Evolutionary conservation across 805 yeast species (phyloP).

Genomic region (Saturnispora sekii): DNA sequence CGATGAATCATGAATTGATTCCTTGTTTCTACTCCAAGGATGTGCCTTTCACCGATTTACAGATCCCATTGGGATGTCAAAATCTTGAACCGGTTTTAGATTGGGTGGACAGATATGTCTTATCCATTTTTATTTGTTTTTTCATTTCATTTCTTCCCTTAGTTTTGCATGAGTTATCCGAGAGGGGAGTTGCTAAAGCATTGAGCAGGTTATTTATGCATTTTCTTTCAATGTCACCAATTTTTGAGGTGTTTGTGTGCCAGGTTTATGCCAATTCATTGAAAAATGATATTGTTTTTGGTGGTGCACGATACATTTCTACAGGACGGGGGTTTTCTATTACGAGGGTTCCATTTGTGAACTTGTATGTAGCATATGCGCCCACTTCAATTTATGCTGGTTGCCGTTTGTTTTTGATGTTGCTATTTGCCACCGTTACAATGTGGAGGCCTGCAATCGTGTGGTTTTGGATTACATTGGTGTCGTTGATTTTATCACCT

Average conservation of each 20-base stretch:
- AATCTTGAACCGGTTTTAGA: slow-evolving; percentile 75
- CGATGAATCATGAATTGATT: slow-evolving; percentile 64
- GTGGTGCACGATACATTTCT: slow-evolving; percentile 86
- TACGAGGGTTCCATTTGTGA: slow-evolving; percentile 61
- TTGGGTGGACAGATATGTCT: slow-evolving; percentile 83
- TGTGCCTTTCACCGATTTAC: slow-evolving; percentile 63
- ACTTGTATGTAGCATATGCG: slow-evolving; percentile 69
- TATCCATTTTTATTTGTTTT: slow-evolving; percentile 87
- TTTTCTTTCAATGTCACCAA: slow-evolving; percentile 71
- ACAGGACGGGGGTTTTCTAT: slow-evolving; percentile 95
- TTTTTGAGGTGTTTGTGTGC: slow-evolving; percentile 92
- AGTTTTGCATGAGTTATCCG: slow-evolving; percentile 77
- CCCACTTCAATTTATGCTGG: slow-evolving; percentile 73
- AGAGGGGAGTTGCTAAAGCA: slow-evolving; percentile 76
- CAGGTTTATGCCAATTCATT: slow-evolving; percentile 82
- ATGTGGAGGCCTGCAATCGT: slow-evolving; percentile 72
- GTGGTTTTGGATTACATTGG: slow-evolving; percentile 45
- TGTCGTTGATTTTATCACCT: slow-evolving; percentile 39
- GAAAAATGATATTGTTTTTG: slow-evolving; percentile 67
- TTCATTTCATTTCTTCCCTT: slow-evolving; percentile 86
- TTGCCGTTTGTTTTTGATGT: slow-evolving; percentile 52
- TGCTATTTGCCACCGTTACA: slow-evolving; percentile 66
- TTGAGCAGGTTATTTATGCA: slow-evolving; percentile 62
- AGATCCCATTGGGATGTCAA: slow-evolving; percentile 75
- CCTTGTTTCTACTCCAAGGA: slow-evolving; percentile 57